Percentiles rank a stretch among this genome's conserved stretches.
These are phyloP conservation scores for Talaromyces liani DNA, from an alignment of 495 filamentous ascomycete genomes.

Conservation along the genomic window DNA sequence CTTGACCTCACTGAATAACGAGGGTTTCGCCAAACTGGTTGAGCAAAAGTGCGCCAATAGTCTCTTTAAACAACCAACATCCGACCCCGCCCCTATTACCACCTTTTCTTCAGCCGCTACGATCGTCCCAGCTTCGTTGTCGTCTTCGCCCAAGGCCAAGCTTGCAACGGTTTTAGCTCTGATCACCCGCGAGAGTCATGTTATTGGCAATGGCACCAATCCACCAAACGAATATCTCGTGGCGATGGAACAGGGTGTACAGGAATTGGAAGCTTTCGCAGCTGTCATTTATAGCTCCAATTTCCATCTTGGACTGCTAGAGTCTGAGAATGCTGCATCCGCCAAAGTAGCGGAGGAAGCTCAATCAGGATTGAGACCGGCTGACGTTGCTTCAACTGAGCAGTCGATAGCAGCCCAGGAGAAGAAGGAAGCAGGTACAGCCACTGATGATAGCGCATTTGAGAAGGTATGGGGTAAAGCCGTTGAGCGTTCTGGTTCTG, in stretches of 20 bases:
- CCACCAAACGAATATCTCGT: constrained; percentile 75
- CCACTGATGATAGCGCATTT: constrained; percentile 16
- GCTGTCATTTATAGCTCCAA: constrained; percentile 92
- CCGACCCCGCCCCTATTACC: constrained; percentile 30
- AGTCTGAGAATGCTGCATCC: constrained; percentile 15
- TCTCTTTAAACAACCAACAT: constrained; percentile 56
- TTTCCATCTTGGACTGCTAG: constrained; percentile 60
- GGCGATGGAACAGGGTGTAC: constrained; percentile 67
- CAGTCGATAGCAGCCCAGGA: constrained; percentile 17
- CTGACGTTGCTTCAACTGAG: constrained; percentile 19
- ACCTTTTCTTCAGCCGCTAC: constrained; percentile 37
- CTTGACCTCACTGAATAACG: constrained; percentile 76
- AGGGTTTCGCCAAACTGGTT: constrained; percentile 73
- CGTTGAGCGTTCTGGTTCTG: constrained; percentile 15
- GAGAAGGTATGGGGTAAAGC: constrained; percentile 41
- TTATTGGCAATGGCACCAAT: constrained; percentile 69
- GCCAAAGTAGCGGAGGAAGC: constrained; percentile 9
- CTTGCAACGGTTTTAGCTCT: constrained; percentile 84
- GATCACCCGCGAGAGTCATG: constrained; percentile 79
- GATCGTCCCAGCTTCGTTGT: constrained; percentile 22
- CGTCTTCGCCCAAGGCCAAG: constrained; percentile 53
- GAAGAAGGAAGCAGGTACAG: constrained; percentile 6
- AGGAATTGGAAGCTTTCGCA: constrained; percentile 87
- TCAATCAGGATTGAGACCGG: constrained; percentile 14
- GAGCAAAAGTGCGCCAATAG: constrained; percentile 70